Percentiles rank a stretch among this genome's conserved stretches.
Conservation (phyloP, 306 rosid species). For the Cyamopsis tetragonoloba region DNA sequence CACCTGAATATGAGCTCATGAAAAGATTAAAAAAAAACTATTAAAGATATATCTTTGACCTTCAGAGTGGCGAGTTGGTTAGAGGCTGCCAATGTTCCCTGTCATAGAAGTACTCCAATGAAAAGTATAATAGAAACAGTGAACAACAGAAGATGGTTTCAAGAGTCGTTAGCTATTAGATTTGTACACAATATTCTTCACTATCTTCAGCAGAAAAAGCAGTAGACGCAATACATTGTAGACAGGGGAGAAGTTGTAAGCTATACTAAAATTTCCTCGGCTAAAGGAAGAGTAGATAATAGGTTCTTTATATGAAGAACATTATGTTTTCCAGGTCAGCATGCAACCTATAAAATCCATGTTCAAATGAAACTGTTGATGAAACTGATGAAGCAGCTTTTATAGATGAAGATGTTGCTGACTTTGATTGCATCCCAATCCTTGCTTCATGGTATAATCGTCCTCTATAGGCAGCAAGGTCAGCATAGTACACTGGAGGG, state of each 20-base stretch:
- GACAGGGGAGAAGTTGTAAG: not conserved
- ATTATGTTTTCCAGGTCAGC: slow-evolving; percentile 48
- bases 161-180: slow-evolving; percentile 36
- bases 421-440: slow-evolving; percentile 29
- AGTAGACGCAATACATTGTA: slow-evolving; percentile 1
- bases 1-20: not conserved
- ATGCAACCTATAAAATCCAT: slow-evolving; percentile 47
- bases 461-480: slow-evolving; percentile 81
- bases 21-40: not conserved
- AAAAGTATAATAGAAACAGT: not conserved
- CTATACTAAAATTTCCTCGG: not conserved
- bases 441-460: slow-evolving; percentile 57
- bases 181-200: slow-evolving; percentile 52
- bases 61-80: not conserved
- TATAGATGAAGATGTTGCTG: slow-evolving; percentile 30
- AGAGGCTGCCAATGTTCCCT: not conserved
- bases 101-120: not conserved
- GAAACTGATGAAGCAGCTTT: slow-evolving; percentile 22
- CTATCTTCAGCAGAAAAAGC: slow-evolving; percentile 1
- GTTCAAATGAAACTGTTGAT: slow-evolving; percentile 34
- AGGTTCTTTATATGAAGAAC: slow-evolving; percentile 48
- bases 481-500: slow-evolving; percentile 84
- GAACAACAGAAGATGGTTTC: slow-evolving; percentile 1
- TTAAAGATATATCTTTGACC: not conserved
- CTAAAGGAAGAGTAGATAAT: not conserved